These are phyloP conservation scores for Colletotrichum sp. DNA, from an alignment of 2,329 filamentous ascomycete genomes.

Conservation along the genomic window DNA sequence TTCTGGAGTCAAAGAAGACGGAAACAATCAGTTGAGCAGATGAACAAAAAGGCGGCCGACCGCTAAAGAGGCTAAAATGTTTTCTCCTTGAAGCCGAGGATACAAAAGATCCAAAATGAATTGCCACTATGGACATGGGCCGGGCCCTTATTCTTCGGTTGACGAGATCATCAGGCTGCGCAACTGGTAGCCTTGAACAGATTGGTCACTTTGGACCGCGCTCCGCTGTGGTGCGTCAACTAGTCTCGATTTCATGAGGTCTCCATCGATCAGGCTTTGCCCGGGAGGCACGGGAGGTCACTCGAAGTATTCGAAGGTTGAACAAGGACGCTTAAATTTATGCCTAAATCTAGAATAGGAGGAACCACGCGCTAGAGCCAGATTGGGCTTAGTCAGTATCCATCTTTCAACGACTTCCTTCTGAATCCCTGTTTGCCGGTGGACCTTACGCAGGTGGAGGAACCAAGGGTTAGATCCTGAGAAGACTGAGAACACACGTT, in stretches of 20 bases:
- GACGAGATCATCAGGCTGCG: not conserved
- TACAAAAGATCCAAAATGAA: not conserved
- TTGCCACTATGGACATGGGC: not conserved
- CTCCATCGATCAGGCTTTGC: not conserved
- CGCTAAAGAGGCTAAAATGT: not conserved
- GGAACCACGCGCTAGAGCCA: not conserved
- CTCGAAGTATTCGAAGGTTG: not conserved
- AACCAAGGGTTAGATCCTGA: not conserved
- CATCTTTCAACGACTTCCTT: not conserved
- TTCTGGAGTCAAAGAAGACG: not conserved
- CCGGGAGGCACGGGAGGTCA: not conserved
- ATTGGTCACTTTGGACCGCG: not conserved
- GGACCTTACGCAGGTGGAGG: not conserved
- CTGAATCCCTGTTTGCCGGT: not conserved
- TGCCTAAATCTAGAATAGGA: not conserved
- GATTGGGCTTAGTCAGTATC: not conserved
- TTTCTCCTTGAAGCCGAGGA: not conserved
- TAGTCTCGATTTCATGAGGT: not conserved
- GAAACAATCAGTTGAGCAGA: not conserved
- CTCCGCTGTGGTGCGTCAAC: not conserved
- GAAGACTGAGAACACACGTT: not conserved
- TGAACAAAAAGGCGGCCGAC: not conserved
- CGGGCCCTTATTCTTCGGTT: not conserved
- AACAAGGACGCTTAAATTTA: not conserved
- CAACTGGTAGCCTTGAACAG: not conserved